Evolutionary conservation across 129 eudicot genomes (phyloP).

Genomic region (Artemisia annua): DNA sequence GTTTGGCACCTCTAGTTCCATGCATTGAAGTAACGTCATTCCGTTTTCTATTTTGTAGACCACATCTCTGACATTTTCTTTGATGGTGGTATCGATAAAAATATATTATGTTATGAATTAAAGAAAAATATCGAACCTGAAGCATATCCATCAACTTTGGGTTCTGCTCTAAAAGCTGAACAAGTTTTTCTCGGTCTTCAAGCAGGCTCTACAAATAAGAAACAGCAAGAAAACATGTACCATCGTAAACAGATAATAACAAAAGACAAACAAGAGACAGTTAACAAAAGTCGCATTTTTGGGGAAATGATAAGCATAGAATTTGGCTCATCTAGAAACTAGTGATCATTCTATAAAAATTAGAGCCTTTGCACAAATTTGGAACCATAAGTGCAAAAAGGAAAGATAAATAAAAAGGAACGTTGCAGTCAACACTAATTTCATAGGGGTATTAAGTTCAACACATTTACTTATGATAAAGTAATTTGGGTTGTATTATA

Average conservation of each 20-base stretch:
- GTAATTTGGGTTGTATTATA: no score
- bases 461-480: no score
- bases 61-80: neutral
- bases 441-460: no score
- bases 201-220: conserved; percentile 60
- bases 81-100: neutral
- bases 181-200: conserved; percentile 86
- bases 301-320: no score
- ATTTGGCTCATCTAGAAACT: no score
- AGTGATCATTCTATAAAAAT: no score
- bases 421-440: no score
- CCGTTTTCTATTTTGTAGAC: neutral
- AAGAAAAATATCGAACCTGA: conserved; percentile 33
- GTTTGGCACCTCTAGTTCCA: neutral
- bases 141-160: conserved; percentile 96
- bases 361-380: no score
- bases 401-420: no score
- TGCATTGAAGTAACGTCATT: neutral
- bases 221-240: conserved; percentile 34
- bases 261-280: neutral
- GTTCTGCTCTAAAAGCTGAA: conserved; percentile 89
- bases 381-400: no score
- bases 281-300: neutral
- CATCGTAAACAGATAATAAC: neutral
- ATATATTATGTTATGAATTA: neutral